Percentiles rank a stretch among this genome's conserved stretches.
These are phyloP conservation scores for Hymenoscyphus fraxineus DNA, from an alignment of 2,329 filamentous ascomycete genomes.

Conservation along the genomic window DNA sequence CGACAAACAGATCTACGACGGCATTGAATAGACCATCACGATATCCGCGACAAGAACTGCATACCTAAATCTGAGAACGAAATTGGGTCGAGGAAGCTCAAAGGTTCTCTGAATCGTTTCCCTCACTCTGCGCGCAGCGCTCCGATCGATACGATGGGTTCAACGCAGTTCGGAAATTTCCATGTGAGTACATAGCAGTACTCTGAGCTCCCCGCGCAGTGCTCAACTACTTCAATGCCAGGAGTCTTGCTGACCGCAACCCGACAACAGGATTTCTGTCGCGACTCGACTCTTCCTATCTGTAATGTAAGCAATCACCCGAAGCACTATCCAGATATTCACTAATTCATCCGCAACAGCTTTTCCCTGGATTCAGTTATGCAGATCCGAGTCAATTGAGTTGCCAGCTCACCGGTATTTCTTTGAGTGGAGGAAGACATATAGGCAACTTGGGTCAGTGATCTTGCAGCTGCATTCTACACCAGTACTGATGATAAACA, in stretches of 20 bases:
- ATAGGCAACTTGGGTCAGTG: slow-evolving; percentile 77
- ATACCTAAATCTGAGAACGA: background rate
- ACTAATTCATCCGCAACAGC: slow-evolving; percentile 40
- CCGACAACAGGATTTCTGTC: slow-evolving; percentile 67
- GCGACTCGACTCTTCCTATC: slow-evolving; percentile 75
- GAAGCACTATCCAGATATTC: background rate
- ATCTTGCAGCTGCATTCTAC: slow-evolving; percentile 21
- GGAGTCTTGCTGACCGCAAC: slow-evolving; percentile 18
- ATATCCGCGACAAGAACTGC: background rate
- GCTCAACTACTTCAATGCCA: background rate
- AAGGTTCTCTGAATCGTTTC: slow-evolving; percentile 5
- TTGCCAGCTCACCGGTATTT: slow-evolving; percentile 73
- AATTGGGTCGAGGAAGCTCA: slow-evolving; percentile 2
- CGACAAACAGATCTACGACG: background rate
- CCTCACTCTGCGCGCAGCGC: slow-evolving; percentile 3
- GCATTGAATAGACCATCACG: background rate
- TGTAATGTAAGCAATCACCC: slow-evolving; percentile 66
- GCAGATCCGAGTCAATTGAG: slow-evolving; percentile 44
- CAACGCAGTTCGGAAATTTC: slow-evolving; percentile 53
- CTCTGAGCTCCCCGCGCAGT: background rate
- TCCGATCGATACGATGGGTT: slow-evolving; percentile 23
- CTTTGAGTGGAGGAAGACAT: slow-evolving; percentile 59
- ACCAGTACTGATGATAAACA: slow-evolving; percentile 39
- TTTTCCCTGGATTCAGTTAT: slow-evolving; percentile 50
- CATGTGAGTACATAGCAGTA: slow-evolving; percentile 39